These are phyloP conservation scores for Fusarium annulatum DNA, from an alignment of 2,329 filamentous ascomycete species.

Conservation along the genomic window DNA sequence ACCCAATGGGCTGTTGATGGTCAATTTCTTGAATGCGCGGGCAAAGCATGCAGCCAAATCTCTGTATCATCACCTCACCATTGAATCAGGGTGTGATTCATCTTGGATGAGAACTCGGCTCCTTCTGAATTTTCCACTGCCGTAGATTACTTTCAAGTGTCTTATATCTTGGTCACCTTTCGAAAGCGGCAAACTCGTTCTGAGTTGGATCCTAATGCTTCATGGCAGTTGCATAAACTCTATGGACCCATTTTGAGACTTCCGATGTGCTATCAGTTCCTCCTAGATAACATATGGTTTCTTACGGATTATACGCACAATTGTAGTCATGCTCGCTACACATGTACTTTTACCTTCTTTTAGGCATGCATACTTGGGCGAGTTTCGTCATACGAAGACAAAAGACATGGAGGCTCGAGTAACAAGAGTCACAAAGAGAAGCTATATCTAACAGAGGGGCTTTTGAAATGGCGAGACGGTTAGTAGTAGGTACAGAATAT, in stretches of 20 bases:
- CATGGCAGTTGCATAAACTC: background rate
- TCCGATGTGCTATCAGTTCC: too few relatives aligned
- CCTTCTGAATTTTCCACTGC: background rate
- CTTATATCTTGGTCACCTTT: background rate
- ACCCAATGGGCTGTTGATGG: background rate
- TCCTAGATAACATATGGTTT: too few relatives aligned
- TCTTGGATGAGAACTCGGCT: too few relatives aligned
- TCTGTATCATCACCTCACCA: background rate
- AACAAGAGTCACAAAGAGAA: background rate
- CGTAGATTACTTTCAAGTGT: background rate
- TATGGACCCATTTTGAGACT: too few relatives aligned
- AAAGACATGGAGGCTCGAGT: background rate
- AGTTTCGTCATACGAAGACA: background rate
- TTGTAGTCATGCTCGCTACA: background rate
- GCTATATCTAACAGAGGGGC: background rate
- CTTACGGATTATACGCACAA: background rate
- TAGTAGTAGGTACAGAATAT: background rate
- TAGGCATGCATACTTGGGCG: background rate
- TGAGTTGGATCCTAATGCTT: background rate
- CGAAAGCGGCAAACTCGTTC: too few relatives aligned
- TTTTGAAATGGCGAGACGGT: background rate
- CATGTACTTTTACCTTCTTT: background rate
- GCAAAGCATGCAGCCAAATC: too few relatives aligned
- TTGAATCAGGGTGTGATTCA: background rate
- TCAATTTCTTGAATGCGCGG: background rate